phyloP scores from a whole-genome alignment of 176 grass and related monocot species.

The Stipa capillata region DNA sequence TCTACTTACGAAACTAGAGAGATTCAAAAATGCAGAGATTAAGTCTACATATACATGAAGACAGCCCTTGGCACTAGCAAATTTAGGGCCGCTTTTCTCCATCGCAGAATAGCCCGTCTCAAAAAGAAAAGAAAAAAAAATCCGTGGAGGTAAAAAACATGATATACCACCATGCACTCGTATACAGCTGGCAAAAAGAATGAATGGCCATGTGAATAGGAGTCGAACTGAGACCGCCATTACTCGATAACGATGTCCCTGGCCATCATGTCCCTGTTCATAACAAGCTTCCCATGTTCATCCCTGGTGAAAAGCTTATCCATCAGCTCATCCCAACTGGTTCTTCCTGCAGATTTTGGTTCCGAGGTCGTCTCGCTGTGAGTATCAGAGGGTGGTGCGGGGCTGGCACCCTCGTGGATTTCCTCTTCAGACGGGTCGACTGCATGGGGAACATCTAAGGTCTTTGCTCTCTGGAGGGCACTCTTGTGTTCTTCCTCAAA shows the following conservation, averaged over 20 bases:
- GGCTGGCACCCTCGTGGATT: not conserved
- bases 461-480: conserved; percentile 58
- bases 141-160: not conserved
- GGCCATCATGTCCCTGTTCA: conserved; percentile 63
- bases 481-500: conserved; percentile 75
- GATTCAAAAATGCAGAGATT: conserved; percentile 8
- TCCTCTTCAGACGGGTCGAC: conserved; percentile 36
- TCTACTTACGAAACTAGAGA: conserved; percentile 7
- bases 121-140: too few relatives aligned
- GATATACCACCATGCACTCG: not conserved
- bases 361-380: not conserved
- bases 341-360: conserved; percentile 33
- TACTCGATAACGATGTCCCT: conserved; percentile 48
- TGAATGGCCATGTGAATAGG: not conserved
- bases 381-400: not conserved
- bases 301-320: conserved; percentile 69
- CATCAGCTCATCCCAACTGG: conserved; percentile 78
- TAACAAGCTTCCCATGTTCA: conserved; percentile 51
- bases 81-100: not conserved
- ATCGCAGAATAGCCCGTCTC: too few relatives aligned
- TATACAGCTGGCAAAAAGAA: conserved; percentile 13
- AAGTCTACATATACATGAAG: not conserved
- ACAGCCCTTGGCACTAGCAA: not conserved
- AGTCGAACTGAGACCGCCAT: not conserved
- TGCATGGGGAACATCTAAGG: conserved; percentile 66